These are phyloP conservation scores for Pachyrhizus erosus DNA, from an alignment of 306 rosid species.

Conservation along the genomic window DNA sequence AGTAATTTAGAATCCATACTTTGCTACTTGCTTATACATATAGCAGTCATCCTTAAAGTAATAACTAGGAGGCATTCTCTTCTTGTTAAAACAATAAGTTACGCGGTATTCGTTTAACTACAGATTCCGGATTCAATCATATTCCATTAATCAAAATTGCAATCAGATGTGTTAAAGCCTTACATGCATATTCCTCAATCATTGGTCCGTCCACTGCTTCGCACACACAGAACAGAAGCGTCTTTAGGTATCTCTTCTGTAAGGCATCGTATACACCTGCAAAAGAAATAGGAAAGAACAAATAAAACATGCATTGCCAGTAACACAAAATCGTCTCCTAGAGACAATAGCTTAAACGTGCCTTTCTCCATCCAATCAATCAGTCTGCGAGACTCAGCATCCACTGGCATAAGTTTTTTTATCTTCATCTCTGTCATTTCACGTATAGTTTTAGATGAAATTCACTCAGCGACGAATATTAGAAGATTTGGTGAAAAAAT, in stretches of 20 bases:
- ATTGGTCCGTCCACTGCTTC: constrained; percentile 88
- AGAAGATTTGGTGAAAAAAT: background rate
- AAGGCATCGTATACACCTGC: constrained; percentile 92
- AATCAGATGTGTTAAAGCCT: constrained; percentile 42
- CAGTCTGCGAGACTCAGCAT: constrained; percentile 90
- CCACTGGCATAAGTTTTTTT: constrained; percentile 89
- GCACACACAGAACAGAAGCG: constrained; percentile 86
- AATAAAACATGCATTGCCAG: constrained; percentile 10
- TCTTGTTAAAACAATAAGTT: background rate
- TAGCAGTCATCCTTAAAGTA: constrained; percentile 12
- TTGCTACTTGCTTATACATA: background rate
- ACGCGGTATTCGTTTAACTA: constrained; percentile 9
- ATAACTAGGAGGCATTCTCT: constrained; percentile 12
- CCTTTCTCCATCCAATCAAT: constrained; percentile 99
- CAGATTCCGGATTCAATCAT: constrained; percentile 6
- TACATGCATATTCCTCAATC: constrained; percentile 98
- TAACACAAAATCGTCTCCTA: background rate
- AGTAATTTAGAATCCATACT: background rate
- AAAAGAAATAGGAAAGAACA: constrained; percentile 4
- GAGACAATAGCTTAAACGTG: constrained; percentile 30
- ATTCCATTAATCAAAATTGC: constrained; percentile 15
- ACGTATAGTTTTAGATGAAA: constrained; percentile 34
- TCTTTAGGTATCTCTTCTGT: constrained; percentile 85
- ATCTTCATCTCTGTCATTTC: constrained; percentile 88
- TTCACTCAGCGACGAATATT: constrained; percentile 33